These are phyloP conservation scores for Trichoderma asperellum DNA, from an alignment of 2,329 filamentous ascomycete species.

Conservation along the genomic window DNA sequence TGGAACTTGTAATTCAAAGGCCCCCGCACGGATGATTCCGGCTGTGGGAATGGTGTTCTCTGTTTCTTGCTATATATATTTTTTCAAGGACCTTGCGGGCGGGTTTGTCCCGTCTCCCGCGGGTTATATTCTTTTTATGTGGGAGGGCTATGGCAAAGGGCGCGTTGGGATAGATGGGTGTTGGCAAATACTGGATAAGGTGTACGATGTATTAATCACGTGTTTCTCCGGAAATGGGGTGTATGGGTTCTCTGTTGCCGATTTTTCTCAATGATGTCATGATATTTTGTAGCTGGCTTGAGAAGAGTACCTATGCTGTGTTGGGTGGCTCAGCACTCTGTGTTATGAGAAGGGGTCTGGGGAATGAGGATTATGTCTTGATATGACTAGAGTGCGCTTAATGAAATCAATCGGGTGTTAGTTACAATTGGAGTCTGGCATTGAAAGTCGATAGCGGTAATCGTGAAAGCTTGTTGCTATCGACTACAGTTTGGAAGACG, in stretches of 20 bases:
- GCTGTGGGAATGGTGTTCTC: constrained; percentile 5
- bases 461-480: not conserved
- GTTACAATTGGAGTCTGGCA: not conserved
- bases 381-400: not conserved
- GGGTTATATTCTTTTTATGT: constrained; percentile 15
- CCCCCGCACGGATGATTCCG: constrained; percentile 8
- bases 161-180: constrained; percentile 27
- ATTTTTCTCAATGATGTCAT: constrained; percentile 17
- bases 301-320: not conserved
- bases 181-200: constrained; percentile 26
- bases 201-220: constrained; percentile 17
- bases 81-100: constrained; percentile 7
- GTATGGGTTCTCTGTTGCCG: not conserved
- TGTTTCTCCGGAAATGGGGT: constrained; percentile 16
- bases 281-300: constrained; percentile 1
- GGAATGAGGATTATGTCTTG: not conserved
- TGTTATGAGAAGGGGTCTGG: not conserved
- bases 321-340: not conserved
- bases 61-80: constrained; percentile 27
- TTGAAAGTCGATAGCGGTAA: not conserved
- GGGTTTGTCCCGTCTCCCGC: not conserved
- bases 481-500: not conserved
- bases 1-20: constrained; percentile 26
- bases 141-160: constrained; percentile 22
- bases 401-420: not conserved